These are phyloP conservation scores for Cladosporium phlei DNA, from an alignment of 2,329 filamentous ascomycete genomes.

Conservation along the genomic window DNA sequence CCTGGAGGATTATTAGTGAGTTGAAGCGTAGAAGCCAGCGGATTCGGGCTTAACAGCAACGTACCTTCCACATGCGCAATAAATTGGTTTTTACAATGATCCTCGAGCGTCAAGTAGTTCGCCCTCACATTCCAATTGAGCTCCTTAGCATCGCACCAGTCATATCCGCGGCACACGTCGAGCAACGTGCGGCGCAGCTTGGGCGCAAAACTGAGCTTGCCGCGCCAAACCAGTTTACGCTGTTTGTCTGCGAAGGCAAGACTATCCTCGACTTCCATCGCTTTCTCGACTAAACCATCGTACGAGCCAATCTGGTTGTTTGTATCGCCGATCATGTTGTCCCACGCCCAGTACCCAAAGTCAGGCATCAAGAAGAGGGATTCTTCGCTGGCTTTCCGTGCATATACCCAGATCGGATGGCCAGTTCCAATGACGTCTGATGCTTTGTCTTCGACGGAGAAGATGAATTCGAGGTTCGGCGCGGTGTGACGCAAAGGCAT, in stretches of 20 bases:
- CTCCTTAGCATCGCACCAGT: constrained; percentile 34
- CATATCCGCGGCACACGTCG: constrained; percentile 24
- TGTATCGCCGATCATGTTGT: constrained; percentile 44
- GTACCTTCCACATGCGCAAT: constrained; percentile 28
- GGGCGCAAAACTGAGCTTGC: constrained; percentile 24
- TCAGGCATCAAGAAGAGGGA: constrained; percentile 52
- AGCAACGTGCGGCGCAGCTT: constrained; percentile 30
- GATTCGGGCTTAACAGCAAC: too few relatives aligned
- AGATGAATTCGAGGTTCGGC: constrained; percentile 50
- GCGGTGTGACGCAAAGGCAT: constrained; percentile 39
- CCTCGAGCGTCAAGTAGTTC: constrained; percentile 22
- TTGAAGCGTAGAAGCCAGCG: not conserved
- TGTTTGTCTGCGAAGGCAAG: constrained; percentile 1
- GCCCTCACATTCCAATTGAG: constrained; percentile 23
- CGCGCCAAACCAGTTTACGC: constrained; percentile 28
- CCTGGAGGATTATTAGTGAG: constrained; percentile 11
- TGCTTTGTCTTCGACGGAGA: constrained; percentile 41
- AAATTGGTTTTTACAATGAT: constrained; percentile 26
- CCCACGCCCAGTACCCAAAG: constrained; percentile 55
- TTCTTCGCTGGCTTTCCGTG: constrained; percentile 33
- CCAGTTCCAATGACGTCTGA: constrained; percentile 28
- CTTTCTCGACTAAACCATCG: constrained; percentile 30
- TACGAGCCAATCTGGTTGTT: constrained; percentile 24
- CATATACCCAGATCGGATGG: constrained; percentile 45
- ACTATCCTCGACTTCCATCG: constrained; percentile 14